These are phyloP conservation scores for Tillandsia fasciculata DNA, from an alignment of 176 grass and related monocot genomes.

Conservation along the genomic window DNA sequence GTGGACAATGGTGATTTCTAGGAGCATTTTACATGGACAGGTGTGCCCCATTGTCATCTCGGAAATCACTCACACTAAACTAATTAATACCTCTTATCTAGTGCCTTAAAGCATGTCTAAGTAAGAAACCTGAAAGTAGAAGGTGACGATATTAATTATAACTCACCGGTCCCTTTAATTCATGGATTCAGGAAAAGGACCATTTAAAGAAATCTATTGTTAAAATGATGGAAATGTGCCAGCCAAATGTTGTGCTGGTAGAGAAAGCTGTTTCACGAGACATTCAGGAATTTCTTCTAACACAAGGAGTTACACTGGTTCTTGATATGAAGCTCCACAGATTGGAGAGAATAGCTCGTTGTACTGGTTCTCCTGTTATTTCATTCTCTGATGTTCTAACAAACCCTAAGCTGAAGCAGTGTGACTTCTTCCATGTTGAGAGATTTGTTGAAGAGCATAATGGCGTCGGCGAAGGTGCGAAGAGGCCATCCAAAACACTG, in stretches of 20 bases:
- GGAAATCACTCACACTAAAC: too few relatives aligned
- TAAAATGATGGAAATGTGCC: slow-evolving; percentile 72
- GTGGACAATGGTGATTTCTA: too few relatives aligned
- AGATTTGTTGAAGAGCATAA: slow-evolving; percentile 71
- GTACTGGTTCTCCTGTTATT: slow-evolving; percentile 74
- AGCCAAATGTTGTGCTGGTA: slow-evolving; percentile 75
- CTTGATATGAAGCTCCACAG: slow-evolving; percentile 67
- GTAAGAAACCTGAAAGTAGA: too few relatives aligned
- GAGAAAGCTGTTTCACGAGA: slow-evolving; percentile 80
- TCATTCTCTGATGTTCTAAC: slow-evolving; percentile 60
- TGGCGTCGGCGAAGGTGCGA: slow-evolving; percentile 36
- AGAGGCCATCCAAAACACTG: slow-evolving; percentile 64
- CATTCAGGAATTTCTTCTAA: slow-evolving; percentile 65
- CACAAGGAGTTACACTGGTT: slow-evolving; percentile 61
- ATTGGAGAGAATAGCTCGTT: slow-evolving; percentile 61
- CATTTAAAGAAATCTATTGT: slow-evolving; percentile 42
- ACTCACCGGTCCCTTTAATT: slow-evolving; percentile 15
- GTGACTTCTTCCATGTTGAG: slow-evolving; percentile 70
- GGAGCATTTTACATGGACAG: too few relatives aligned
- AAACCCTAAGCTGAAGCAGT: slow-evolving; percentile 48
- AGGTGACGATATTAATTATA: too few relatives aligned
- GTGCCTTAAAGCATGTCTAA: too few relatives aligned
- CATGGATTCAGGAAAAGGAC: slow-evolving; percentile 61
- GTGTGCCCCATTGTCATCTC: too few relatives aligned
- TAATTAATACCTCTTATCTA: too few relatives aligned